These are phyloP conservation scores for Colletotrichum sp. DNA, from an alignment of 2,329 filamentous ascomycete species.

Conservation along the genomic window DNA sequence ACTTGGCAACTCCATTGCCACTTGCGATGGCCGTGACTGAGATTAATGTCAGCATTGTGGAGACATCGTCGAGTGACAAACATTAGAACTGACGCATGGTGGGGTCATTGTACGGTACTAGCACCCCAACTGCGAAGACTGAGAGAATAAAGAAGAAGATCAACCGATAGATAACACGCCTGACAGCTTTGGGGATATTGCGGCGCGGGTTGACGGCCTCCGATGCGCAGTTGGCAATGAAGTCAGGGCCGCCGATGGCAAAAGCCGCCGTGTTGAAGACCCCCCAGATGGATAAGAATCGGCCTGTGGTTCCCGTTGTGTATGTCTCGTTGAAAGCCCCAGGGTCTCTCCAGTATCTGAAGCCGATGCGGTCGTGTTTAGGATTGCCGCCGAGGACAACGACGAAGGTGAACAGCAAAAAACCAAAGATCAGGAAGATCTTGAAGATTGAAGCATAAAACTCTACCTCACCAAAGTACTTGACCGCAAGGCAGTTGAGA, in stretches of 20 bases:
- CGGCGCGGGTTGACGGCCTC: background rate
- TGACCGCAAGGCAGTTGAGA: background rate
- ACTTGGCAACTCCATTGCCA: background rate
- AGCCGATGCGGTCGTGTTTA: background rate
- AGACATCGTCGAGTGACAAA: background rate
- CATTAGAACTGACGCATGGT: background rate
- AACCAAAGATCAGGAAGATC: background rate
- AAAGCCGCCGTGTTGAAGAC: background rate
- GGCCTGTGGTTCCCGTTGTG: background rate
- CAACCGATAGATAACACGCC: background rate
- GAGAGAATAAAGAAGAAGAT: background rate
- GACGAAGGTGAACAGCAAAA: background rate
- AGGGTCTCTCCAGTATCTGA: background rate
- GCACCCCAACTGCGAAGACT: background rate
- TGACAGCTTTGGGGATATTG: background rate
- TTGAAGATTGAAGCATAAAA: background rate
- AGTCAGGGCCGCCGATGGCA: background rate
- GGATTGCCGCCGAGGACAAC: background rate
- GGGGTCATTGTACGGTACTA: background rate
- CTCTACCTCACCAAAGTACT: background rate
- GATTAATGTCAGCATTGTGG: background rate
- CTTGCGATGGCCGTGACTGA: background rate
- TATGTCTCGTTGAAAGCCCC: background rate
- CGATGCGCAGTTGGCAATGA: background rate
- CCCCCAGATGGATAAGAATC: background rate